These are phyloP conservation scores for Juglanconis juglandina DNA, from an alignment of 2,329 filamentous ascomycete genomes.

Conservation along the genomic window DNA sequence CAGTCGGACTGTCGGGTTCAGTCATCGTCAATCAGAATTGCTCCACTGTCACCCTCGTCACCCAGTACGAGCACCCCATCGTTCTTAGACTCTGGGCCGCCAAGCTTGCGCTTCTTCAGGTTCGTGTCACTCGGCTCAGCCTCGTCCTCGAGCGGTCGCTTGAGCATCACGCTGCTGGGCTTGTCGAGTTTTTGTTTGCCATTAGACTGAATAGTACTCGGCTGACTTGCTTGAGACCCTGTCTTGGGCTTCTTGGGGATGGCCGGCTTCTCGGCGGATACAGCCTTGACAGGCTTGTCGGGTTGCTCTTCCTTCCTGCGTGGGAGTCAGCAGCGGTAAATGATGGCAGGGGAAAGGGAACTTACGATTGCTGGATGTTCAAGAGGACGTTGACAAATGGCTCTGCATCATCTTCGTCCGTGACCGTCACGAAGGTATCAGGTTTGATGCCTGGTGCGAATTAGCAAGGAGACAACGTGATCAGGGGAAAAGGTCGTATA, in stretches of 20 bases:
- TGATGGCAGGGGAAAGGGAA: constrained; percentile 14
- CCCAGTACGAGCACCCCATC: constrained; percentile 50
- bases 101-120: constrained; percentile 42
- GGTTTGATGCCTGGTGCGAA: constrained; percentile 57
- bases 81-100: constrained; percentile 29
- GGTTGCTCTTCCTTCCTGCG: constrained; percentile 38
- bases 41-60: constrained; percentile 48
- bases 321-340: constrained; percentile 26
- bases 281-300: constrained; percentile 54
- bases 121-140: constrained; percentile 38
- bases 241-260: constrained; percentile 55
- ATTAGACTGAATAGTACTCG: constrained; percentile 37
- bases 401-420: constrained; percentile 74
- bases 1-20: constrained; percentile 28
- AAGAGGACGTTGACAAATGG: constrained; percentile 79
- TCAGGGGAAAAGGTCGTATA: constrained; percentile 29
- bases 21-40: constrained; percentile 66
- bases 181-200: constrained; percentile 38
- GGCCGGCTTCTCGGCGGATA: constrained; percentile 39
- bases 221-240: constrained; percentile 35
- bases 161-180: constrained; percentile 38
- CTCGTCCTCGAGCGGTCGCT: constrained; percentile 45
- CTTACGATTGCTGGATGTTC: constrained; percentile 61
- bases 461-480: background rate
- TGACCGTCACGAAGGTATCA: constrained; percentile 75